Evolutionary conservation across 257 asterid species (phyloP), one percentile per base, ranked within the genome.

Genomic region (Scutellaria galericulata): DNA sequence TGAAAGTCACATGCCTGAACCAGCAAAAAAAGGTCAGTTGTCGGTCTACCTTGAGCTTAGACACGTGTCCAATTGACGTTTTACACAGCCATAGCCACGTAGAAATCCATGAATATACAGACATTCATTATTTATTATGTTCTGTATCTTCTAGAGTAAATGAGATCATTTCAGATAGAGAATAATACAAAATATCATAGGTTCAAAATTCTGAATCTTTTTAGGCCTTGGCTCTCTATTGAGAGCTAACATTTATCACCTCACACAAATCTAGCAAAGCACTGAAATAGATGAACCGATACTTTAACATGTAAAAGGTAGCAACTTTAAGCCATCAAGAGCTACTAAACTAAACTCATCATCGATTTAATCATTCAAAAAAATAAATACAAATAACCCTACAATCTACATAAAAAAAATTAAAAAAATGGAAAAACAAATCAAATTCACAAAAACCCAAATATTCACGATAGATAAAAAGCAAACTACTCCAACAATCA

Each of bases 211-310:
- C 8, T 40, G 31, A 37, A 66, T 12, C 44, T 24, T 9, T 11
- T 42, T 52, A 27, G 18, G 50, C 50, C 20, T 58, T 57, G 42
- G 35, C 57, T 55, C 63, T 9, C 37, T 7, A n/a, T 9, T 13
- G 9, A 24, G 64, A 58, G 68, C 47, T 18, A 48, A 31, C 45
- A 46, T 39, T 39, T 20, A 57, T 65, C 68, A 54, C 55, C 58
- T 48, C 41, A 55, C 9, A 12, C 27, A 56, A 79, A 68, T 78
- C 77, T 41, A 65, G 8, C 71, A 22, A 64, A 64, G 10, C 45
- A 15, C 51, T 42, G 14, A 56, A 48, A 75, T 50, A 15, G 46
- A 41, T 52, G 6, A 39, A 22, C 22, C 63, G 14, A 24, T 18
- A n/a, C 14, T 46, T n/a, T 14, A 9, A 44, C 59, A 9, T 27